Percentiles rank a stretch among this genome's conserved stretches.
These are phyloP conservation scores for Starmerella bombicola DNA, from an alignment of 805 yeast species.

Conservation along the genomic window DNA sequence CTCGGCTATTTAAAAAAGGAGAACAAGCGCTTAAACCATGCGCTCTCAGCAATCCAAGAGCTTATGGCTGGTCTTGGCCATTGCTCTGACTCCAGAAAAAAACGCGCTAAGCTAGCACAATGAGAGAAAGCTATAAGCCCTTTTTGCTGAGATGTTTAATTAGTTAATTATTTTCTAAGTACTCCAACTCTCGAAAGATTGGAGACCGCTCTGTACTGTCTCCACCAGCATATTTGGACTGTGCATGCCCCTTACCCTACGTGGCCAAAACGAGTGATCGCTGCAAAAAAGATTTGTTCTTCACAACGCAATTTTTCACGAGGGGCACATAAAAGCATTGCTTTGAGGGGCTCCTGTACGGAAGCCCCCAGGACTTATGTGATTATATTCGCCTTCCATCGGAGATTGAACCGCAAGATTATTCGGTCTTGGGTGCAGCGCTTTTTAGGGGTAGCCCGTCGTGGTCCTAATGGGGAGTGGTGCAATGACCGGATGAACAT, in stretches of 20 bases:
- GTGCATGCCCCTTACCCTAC: constrained; percentile 2
- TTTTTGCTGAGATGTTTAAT: no score
- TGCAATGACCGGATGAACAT: constrained; percentile 23
- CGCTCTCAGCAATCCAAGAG: no score
- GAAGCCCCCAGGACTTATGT: constrained; percentile 22
- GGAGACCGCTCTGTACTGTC: no score
- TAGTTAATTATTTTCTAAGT: no score
- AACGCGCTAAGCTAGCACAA: no score
- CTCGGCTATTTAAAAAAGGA: no score
- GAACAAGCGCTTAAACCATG: no score
- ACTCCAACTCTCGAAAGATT: no score
- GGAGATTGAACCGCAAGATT: constrained; percentile 20
- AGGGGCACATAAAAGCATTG: constrained; percentile 19
- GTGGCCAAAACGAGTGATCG: not conserved
- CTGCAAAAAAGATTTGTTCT: constrained; percentile 7
- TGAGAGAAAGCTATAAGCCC: no score
- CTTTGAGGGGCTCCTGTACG: constrained; percentile 22
- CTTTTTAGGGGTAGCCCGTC: constrained; percentile 23
- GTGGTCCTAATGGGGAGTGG: constrained; percentile 22
- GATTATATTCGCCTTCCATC: constrained; percentile 16
- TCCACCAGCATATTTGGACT: no score
- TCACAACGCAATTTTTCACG: constrained; percentile 22
- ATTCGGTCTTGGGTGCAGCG: constrained; percentile 25
- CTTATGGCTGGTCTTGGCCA: no score
- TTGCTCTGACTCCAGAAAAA: no score